Evolutionary conservation across 768 basidiomycete genomes (phyloP).

Genomic region (Kwoniella heveanensis): DNA sequence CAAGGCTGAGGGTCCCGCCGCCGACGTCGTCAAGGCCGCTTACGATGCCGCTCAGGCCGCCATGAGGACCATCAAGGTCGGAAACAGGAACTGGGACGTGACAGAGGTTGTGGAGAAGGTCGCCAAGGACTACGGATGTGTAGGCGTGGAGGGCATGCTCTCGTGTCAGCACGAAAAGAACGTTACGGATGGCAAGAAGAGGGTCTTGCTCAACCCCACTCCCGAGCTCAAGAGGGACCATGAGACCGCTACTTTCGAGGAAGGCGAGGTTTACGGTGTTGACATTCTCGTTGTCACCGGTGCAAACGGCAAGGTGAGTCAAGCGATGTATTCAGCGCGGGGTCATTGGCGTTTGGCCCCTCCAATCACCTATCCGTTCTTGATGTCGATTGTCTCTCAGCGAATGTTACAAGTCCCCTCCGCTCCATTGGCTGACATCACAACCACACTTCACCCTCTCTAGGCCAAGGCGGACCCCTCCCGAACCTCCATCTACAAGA

Average conservation of each 20-base stretch:
- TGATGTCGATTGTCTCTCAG: too few relatives aligned
- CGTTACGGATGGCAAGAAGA: conserved; percentile 93
- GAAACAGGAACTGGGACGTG: conserved; percentile 92
- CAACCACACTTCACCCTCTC: conserved; percentile 2
- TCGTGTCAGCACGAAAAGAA: conserved; percentile 94
- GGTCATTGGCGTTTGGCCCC: too few relatives aligned
- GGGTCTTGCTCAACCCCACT: conserved; percentile 85
- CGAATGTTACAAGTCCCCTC: not conserved
- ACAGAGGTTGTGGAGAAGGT: conserved; percentile 81
- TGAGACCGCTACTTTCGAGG: conserved; percentile 80
- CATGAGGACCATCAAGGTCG: conserved; percentile 85
- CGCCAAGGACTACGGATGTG: conserved; percentile 69
- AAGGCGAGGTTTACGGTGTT: conserved; percentile 92
- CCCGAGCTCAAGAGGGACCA: conserved; percentile 82
- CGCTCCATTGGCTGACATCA: not conserved
- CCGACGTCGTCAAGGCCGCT: conserved; percentile 91
- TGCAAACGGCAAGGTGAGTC: conserved; percentile 71
- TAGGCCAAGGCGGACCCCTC: conserved; percentile 88
- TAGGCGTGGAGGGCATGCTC: conserved; percentile 96
- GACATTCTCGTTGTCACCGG: conserved; percentile 77
- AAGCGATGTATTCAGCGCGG: too few relatives aligned
- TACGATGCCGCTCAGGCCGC: conserved; percentile 90
- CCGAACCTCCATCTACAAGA: conserved; percentile 89
- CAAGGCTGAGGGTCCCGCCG: conserved; percentile 74
- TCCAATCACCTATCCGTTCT: too few relatives aligned